Base-by-base conservation (phyloP, 2,329 filamentous ascomycete genomes). In the Knoxdaviesia proteae region DNA sequence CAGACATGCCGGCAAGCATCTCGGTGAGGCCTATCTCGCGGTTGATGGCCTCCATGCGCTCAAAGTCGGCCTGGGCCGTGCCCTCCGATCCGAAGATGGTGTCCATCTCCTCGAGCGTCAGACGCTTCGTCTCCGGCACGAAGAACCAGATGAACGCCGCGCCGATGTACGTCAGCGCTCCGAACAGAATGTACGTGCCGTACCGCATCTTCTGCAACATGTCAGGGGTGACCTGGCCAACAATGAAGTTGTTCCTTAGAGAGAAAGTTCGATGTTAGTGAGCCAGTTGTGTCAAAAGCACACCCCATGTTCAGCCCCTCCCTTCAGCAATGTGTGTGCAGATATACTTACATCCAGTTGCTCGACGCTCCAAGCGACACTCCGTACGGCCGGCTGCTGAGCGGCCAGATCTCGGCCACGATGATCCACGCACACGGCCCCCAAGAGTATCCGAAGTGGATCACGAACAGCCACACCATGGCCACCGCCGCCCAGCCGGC, bases 401-500 rank as follows among this genome's bases (percentile, higher is more conserved):
- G 58, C 0, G 80, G 80, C 74, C 77, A 86, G 37, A 86, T 73
- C 57, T 84, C 80, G 2, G 77, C 71, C 1, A 83, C 69, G 44
- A 86, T 65, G 46, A 83, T 80, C 80, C 80, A 84, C 0, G 75
- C 70, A 50, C 74, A 78, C 3, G 79, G 80, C 0, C 79, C 77
- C 80, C 80, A 86, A 0, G 69, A 75, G 54, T 82, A 84, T 32
- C 77, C 81, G 51, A 86, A 86, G 56, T 80, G 71, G 32, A 82
- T 62, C 32, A 82, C 74, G 48, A 81, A 84, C 0, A 86, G 63
- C 79, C 80, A 84, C 6, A 81, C 73, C 70, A 81, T 78, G 42
- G 54, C 60, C 2, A 68, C 63, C 5, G 68, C 77, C 0, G 77
- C 80, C 81, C 81, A 86, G 1, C 80, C 80, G 0, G 77, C 76